phyloP scores from a whole-genome alignment of 164 flowering plant species.

The Tetrastigma voinierianum region DNA sequence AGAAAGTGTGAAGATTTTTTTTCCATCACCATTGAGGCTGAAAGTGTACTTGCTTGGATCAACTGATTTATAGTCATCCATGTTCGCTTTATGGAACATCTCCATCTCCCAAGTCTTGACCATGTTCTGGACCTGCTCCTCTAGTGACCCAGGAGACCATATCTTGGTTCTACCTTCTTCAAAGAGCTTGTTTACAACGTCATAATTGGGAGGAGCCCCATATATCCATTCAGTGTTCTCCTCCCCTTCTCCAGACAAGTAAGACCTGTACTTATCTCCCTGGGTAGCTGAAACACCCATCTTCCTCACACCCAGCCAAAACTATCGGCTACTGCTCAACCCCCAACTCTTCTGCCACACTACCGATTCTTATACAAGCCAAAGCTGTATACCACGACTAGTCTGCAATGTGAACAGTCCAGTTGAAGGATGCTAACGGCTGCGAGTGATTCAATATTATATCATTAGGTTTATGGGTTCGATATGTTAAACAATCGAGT shows the following conservation, averaged over 20 bases:
- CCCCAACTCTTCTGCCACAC: too few relatives aligned
- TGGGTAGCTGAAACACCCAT: too few relatives aligned
- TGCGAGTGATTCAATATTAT: too few relatives aligned
- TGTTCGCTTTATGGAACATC: slow-evolving; percentile 49
- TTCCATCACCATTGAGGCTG: slow-evolving; percentile 50
- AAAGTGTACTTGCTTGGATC: slow-evolving; percentile 36
- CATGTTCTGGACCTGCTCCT: slow-evolving; percentile 64
- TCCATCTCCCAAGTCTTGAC: slow-evolving; percentile 90
- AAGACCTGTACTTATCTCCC: slow-evolving; percentile 3
- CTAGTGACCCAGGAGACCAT: slow-evolving; percentile 65
- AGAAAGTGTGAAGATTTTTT: too few relatives aligned
- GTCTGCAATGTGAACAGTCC: too few relatives aligned
- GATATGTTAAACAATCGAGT: too few relatives aligned
- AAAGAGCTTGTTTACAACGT: slow-evolving; percentile 37
- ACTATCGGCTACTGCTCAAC: too few relatives aligned
- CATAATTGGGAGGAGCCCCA: slow-evolving; percentile 36
- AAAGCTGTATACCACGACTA: too few relatives aligned
- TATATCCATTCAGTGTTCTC: slow-evolving; percentile 34
- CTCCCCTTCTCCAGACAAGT: slow-evolving; percentile 23
- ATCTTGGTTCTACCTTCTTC: slow-evolving; percentile 43
- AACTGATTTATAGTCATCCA: slow-evolving; percentile 43
- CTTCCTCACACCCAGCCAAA: too few relatives aligned
- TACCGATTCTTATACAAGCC: too few relatives aligned
- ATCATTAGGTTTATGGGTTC: too few relatives aligned
- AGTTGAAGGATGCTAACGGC: too few relatives aligned